Conservation (phyloP, 2,329 filamentous ascomycete species). For the Colletotrichum theobromicola region DNA sequence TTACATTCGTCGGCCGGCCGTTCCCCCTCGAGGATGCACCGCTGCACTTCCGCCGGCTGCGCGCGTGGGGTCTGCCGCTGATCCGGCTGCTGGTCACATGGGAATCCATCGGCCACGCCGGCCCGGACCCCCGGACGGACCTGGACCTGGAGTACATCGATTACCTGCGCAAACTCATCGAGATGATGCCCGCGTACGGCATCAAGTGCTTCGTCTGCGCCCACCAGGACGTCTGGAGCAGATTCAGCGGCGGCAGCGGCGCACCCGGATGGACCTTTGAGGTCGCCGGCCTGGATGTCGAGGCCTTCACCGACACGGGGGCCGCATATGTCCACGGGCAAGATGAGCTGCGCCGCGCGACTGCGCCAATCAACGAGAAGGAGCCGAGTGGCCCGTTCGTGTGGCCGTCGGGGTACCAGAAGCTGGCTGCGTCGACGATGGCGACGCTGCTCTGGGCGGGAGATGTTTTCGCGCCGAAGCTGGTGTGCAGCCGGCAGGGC, state of each 20-base stretch:
- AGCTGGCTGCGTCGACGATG: constrained; percentile 38
- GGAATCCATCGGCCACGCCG: constrained; percentile 42
- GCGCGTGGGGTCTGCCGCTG: constrained; percentile 42
- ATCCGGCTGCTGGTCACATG: constrained; percentile 47
- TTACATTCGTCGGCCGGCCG: constrained; percentile 43
- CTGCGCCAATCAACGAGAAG: constrained; percentile 28
- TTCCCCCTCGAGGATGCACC: constrained; percentile 42
- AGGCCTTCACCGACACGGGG: constrained; percentile 30
- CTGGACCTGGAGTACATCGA: constrained; percentile 43
- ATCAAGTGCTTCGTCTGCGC: constrained; percentile 47
- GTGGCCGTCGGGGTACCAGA: constrained; percentile 43
- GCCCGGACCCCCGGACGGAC: constrained; percentile 35
- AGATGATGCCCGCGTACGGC: constrained; percentile 41
- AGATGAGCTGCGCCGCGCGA: constrained; percentile 33
- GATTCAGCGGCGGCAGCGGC: constrained; percentile 46
- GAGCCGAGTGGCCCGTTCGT: constrained; percentile 41
- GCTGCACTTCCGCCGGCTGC: constrained; percentile 41
- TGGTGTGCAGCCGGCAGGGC: constrained; percentile 19
- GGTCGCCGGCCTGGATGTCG: constrained; percentile 42
- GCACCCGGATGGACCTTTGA: constrained; percentile 48
- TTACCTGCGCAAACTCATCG: constrained; percentile 39
- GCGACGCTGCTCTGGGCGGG: constrained; percentile 32
- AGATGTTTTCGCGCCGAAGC: constrained; percentile 27
- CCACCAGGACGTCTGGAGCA: constrained; percentile 48
- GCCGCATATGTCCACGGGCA: constrained; percentile 40